A percentile compares a stretch with the other conserved stretches of the same genome.
phyloP scores from a whole-genome alignment of 1,284 basidiomycete species.

The Ustilago crameri region DNA sequence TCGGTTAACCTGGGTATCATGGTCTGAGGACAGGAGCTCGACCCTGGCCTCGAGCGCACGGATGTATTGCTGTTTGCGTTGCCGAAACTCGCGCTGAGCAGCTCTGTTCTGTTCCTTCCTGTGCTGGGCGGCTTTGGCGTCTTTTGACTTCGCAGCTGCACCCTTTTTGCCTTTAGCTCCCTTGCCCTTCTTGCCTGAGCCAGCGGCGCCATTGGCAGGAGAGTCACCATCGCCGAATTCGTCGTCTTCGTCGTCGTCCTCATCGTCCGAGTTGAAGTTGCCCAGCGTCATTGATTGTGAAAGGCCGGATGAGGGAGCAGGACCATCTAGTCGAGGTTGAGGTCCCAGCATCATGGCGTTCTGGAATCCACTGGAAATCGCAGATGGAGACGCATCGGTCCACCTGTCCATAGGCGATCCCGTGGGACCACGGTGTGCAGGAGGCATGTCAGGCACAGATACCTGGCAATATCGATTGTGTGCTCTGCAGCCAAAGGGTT shows the following conservation, averaged over 20 bases:
- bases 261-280: conserved; percentile 40
- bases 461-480: background rate
- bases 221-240: conserved; percentile 41
- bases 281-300: conserved; percentile 14
- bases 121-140: conserved; percentile 33
- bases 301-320: conserved; percentile 11
- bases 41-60: conserved; percentile 61
- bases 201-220: conserved; percentile 9
- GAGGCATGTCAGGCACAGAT: conserved; percentile 31
- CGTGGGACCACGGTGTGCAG: conserved; percentile 49
- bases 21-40: conserved; percentile 60
- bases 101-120: conserved; percentile 63
- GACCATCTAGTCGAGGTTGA: conserved; percentile 35
- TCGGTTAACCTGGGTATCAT: conserved; percentile 61
- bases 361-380: conserved; percentile 52
- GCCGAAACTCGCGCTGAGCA: conserved; percentile 63
- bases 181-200: conserved; percentile 27
- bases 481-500: background rate
- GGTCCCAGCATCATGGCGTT: conserved; percentile 57
- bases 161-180: conserved; percentile 16
- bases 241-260: conserved; percentile 49
- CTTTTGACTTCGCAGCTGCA: conserved; percentile 32
- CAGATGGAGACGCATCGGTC: conserved; percentile 54
- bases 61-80: conserved; percentile 64
- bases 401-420: conserved; percentile 57